Conservation (phyloP, 176 grass and related monocot species). For the Sorghum bicolor region DNA sequence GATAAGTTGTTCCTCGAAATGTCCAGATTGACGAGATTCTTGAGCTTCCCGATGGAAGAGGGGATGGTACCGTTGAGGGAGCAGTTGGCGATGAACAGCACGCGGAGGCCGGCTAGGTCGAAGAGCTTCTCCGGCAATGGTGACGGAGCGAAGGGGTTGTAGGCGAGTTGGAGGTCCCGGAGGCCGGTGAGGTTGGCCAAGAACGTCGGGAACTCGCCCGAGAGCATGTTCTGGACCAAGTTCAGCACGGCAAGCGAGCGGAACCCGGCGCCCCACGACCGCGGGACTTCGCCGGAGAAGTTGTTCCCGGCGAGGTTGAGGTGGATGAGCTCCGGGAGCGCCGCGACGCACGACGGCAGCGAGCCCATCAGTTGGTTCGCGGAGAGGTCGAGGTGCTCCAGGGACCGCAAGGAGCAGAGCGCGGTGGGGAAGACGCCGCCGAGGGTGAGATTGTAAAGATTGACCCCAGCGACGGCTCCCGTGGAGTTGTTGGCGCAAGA, state of each 20-base stretch:
- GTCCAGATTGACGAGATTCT: conserved; percentile 63
- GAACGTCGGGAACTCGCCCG: conserved; percentile 58
- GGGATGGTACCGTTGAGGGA: conserved; percentile 63
- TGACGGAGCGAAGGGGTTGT: conserved; percentile 66
- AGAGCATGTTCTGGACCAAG: conserved; percentile 52
- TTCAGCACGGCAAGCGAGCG: conserved; percentile 39
- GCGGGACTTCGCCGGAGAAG: conserved; percentile 65
- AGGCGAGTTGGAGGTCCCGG: conserved; percentile 56
- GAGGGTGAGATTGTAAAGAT: conserved; percentile 40
- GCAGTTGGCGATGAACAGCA: conserved; percentile 60
- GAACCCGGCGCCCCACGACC: conserved; percentile 50
- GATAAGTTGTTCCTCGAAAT: conserved; percentile 56
- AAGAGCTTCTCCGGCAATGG: conserved; percentile 49
- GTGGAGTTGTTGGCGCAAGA: conserved; percentile 26
- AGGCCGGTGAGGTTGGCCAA: conserved; percentile 49
- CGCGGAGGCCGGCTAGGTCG: conserved; percentile 46
- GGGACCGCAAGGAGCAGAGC: conserved; percentile 48
- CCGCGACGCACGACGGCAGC: conserved; percentile 48
- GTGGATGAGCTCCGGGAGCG: conserved; percentile 39
- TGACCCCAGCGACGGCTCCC: conserved; percentile 29
- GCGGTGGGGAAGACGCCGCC: conserved; percentile 47
- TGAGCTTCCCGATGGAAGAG: conserved; percentile 49
- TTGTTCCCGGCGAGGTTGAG: conserved; percentile 72
- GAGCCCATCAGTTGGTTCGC: conserved; percentile 43
- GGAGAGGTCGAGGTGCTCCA: conserved; percentile 63